These are phyloP conservation scores for Citropsis articulata DNA, from an alignment of 345 rosid genomes.

Conservation along the genomic window DNA sequence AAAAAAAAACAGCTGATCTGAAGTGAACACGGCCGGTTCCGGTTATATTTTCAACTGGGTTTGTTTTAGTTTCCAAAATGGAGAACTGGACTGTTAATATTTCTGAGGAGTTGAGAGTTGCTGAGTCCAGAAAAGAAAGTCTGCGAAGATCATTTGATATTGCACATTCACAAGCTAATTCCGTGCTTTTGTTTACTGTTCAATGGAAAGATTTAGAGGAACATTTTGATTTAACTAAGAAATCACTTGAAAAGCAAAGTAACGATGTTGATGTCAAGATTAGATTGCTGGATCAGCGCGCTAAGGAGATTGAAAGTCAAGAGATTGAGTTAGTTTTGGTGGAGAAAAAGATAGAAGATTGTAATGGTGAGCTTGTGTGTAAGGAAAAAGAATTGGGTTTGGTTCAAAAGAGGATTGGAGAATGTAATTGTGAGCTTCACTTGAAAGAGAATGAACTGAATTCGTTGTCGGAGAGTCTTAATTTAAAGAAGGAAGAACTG, in stretches of 20 bases:
- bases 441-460: no score
- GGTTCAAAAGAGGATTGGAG: neutral
- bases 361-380: slow-evolving; percentile 9
- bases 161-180: neutral
- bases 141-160: neutral
- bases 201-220: neutral
- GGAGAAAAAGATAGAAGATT: slow-evolving; percentile 6
- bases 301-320: neutral
- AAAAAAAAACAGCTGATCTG: no score
- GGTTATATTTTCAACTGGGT: neutral
- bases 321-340: neutral
- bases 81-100: neutral
- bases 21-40: no score
- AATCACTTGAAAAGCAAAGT: neutral
- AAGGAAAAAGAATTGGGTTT: neutral
- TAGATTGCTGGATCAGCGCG: neutral
- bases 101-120: neutral
- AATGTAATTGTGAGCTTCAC: no score
- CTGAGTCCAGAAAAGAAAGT: neutral
- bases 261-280: neutral
- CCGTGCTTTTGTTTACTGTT: neutral
- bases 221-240: slow-evolving; percentile 1
- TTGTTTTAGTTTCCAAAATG: neutral
- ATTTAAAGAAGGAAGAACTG: no score
- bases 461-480: no score